phyloP scores from a whole-genome alignment of 1,139 yeast species.

The Geotrichum histeridarum region DNA sequence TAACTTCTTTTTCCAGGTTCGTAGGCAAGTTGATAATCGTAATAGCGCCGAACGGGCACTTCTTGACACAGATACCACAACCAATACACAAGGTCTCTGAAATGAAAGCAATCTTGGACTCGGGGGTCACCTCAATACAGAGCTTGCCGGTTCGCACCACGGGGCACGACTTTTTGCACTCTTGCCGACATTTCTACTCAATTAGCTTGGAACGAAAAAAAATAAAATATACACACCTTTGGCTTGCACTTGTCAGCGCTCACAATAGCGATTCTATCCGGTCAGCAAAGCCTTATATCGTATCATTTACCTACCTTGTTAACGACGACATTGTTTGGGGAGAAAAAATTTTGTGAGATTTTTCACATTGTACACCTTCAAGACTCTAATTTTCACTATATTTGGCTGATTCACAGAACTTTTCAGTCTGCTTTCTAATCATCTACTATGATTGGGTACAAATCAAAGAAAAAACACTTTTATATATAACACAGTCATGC shows the following conservation, averaged over 20 bases:
- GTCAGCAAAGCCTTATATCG: conserved; percentile 1
- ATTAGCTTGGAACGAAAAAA: neutral
- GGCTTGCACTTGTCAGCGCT: conserved; percentile 93
- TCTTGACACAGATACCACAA: conserved; percentile 98
- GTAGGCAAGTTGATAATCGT: conserved; percentile 94
- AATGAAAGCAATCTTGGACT: conserved; percentile 86
- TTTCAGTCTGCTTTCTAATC: neutral
- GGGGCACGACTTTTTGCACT: conserved; percentile 94
- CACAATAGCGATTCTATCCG: conserved; percentile 70
- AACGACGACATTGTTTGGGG: conserved; percentile 9
- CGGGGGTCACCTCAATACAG: conserved; percentile 92
- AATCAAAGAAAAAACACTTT: neutral
- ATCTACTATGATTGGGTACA: too few relatives aligned
- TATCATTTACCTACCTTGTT: conserved; percentile 14
- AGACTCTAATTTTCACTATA: neutral
- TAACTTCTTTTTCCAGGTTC: conserved; percentile 82
- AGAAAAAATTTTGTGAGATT: neutral
- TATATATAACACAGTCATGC: neutral
- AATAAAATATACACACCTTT: conserved; percentile 37
- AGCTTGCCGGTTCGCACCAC: conserved; percentile 95
- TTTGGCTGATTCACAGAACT: too few relatives aligned
- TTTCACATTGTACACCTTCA: neutral
- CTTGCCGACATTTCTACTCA: conserved; percentile 79
- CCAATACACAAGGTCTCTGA: conserved; percentile 97
- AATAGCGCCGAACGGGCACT: conserved; percentile 97